Percentiles rank a stretch among this genome's conserved stretches.
These are phyloP conservation scores for Debaryomyces nepalensis DNA, from an alignment of 1,139 yeast genomes.

Conservation along the genomic window DNA sequence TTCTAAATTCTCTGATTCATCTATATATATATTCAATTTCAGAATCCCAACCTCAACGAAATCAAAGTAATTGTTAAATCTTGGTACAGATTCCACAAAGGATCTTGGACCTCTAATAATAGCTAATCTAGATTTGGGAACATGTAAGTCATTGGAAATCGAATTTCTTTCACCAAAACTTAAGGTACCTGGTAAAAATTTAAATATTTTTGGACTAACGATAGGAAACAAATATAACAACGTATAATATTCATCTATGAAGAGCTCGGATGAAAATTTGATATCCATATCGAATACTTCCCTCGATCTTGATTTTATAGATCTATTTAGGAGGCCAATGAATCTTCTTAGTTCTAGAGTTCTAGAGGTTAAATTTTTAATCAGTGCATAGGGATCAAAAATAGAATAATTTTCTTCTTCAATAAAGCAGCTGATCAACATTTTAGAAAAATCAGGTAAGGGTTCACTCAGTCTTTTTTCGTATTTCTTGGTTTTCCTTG, in stretches of 20 bases:
- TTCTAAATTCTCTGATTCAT: neutral
- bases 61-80: constrained; percentile 9
- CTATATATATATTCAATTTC: constrained; percentile 2
- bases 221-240: constrained; percentile 34
- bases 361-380: constrained; percentile 15
- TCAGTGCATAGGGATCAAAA: constrained; percentile 13
- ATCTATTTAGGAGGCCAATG: constrained; percentile 20
- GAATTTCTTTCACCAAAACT: constrained; percentile 27
- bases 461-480: constrained; percentile 12
- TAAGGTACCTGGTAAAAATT: constrained; percentile 26
- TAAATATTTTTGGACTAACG: constrained; percentile 23
- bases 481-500: constrained; percentile 7
- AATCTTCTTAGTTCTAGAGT: constrained; percentile 18
- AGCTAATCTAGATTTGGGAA: neutral
- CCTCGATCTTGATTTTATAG: constrained; percentile 21
- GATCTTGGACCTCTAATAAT: neutral
- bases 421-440: constrained; percentile 26
- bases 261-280: constrained; percentile 19
- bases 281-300: constrained; percentile 31
- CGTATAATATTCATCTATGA: constrained; percentile 28
- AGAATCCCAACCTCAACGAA: constrained; percentile 10
- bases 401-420: constrained; percentile 11
- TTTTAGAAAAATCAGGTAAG: constrained; percentile 29
- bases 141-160: constrained; percentile 1
- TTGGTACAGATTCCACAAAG: constrained; percentile 6